These are phyloP conservation scores for Talaromyces borbonicus DNA, from an alignment of 495 filamentous ascomycete species.

Conservation along the genomic window DNA sequence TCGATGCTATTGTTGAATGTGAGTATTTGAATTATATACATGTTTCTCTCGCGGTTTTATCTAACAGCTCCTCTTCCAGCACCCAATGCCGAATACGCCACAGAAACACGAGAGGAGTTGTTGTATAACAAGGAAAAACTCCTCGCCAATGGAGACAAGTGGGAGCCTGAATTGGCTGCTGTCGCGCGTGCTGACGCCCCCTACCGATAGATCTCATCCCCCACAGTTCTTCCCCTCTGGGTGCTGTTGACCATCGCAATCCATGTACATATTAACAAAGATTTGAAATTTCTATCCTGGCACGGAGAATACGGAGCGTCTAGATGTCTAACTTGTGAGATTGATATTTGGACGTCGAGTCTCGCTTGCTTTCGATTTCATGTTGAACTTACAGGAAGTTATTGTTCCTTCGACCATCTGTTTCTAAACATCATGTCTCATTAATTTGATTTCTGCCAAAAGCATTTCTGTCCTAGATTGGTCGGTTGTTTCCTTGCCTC, in stretches of 20 bases:
- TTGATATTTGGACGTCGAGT: not conserved
- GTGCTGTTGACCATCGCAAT: not conserved
- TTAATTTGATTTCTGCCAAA: no score
- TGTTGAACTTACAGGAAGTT: no score
- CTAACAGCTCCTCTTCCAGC: slow-evolving; percentile 24
- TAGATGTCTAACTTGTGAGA: no score
- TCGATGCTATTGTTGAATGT: slow-evolving; percentile 95
- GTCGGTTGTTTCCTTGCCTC: no score
- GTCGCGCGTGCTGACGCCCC: slow-evolving; percentile 80
- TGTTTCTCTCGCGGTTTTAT: not conserved
- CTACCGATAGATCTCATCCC: slow-evolving; percentile 78
- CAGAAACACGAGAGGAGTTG: slow-evolving; percentile 92
- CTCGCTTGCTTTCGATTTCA: no score
- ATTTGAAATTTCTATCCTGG: slow-evolving; percentile 1
- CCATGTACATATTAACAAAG: slow-evolving; percentile 6
- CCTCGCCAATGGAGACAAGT: slow-evolving; percentile 85
- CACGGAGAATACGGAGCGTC: not conserved
- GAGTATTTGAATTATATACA: slow-evolving; percentile 16
- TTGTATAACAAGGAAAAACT: slow-evolving; percentile 98
- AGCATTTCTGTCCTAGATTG: no score
- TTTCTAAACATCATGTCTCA: no score
- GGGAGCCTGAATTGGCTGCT: slow-evolving; percentile 95
- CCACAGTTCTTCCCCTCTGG: not conserved
- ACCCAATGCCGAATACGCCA: slow-evolving; percentile 96
- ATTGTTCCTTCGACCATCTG: no score